Percentiles rank a stretch among this genome's conserved stretches.
Evolutionary conservation across 1,139 yeast genomes (phyloP).

Genomic region (Scheffersomyces quercinus): DNA sequence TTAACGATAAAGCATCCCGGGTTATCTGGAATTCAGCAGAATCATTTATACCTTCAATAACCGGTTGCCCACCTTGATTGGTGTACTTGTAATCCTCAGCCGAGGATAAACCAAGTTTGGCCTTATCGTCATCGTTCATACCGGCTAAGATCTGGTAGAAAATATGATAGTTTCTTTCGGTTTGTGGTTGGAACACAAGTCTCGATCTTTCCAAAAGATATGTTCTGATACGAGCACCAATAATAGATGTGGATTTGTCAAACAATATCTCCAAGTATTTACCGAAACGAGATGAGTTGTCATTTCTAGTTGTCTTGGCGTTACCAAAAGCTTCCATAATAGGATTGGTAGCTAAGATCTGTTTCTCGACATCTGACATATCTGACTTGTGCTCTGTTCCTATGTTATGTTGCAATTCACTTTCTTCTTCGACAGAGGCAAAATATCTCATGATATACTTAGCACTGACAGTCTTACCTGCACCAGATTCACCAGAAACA

Average conservation of each 20-base stretch:
- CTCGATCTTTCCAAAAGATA: slow-evolving; percentile 91
- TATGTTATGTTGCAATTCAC: slow-evolving; percentile 31
- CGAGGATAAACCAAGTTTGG: slow-evolving; percentile 56
- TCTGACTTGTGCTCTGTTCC: slow-evolving; percentile 58
- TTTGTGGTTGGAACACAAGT: slow-evolving; percentile 85
- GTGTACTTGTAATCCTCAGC: slow-evolving; percentile 78
- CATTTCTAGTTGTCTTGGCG: slow-evolving; percentile 96
- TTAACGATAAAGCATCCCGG: slow-evolving; percentile 69
- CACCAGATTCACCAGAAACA: slow-evolving; percentile 98
- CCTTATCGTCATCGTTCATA: slow-evolving; percentile 59
- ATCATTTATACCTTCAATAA: slow-evolving; percentile 81
- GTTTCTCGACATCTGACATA: slow-evolving; percentile 90
- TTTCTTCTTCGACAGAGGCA: slow-evolving; percentile 84
- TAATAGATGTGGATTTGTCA: slow-evolving; percentile 69
- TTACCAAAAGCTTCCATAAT: slow-evolving; percentile 99
- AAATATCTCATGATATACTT: slow-evolving; percentile 97
- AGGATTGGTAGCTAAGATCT: slow-evolving; percentile 95
- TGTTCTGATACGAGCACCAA: slow-evolving; percentile 93
- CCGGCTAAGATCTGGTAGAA: slow-evolving; percentile 91
- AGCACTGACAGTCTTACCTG: slow-evolving; percentile 97
- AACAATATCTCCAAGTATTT: slow-evolving; percentile 91
- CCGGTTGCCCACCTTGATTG: slow-evolving; percentile 84
- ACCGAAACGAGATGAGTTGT: slow-evolving; percentile 96
- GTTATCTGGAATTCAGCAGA: slow-evolving; percentile 74
- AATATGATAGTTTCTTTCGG: slow-evolving; percentile 92